Percentiles rank a stretch among this genome's conserved stretches.
Evolutionary conservation across 345 rosid genomes (phyloP).

Genomic region (Nasturtium officinale): DNA sequence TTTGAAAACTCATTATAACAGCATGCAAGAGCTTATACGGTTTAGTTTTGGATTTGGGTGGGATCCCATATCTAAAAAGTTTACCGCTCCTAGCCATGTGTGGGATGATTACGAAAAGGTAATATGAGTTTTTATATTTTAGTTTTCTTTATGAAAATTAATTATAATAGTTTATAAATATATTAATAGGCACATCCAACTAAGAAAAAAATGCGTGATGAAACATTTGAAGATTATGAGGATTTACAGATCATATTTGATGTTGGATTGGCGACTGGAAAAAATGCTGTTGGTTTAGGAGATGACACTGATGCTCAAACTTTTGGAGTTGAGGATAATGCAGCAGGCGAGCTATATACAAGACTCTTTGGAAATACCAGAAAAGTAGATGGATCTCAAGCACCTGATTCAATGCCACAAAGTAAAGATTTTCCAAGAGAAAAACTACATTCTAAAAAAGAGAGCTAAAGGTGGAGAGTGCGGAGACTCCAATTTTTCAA

Average conservation of each 20-base stretch:
- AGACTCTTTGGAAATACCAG: background rate
- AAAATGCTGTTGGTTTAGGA: background rate
- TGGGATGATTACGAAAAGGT: background rate
- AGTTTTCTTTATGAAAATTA: background rate
- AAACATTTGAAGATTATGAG: background rate
- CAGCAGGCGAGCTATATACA: background rate
- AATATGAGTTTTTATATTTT: too few relatives aligned
- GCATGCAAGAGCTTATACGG: background rate
- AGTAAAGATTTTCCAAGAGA: background rate
- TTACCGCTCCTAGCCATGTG: background rate
- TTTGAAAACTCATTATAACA: background rate
- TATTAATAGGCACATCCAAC: background rate
- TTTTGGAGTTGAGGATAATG: background rate
- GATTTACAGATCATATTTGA: background rate
- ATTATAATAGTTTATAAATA: background rate
- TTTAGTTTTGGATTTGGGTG: background rate
- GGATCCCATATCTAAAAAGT: background rate
- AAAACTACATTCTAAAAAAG: background rate
- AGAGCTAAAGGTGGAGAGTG: background rate
- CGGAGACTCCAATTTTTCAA: background rate
- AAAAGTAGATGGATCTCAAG: background rate
- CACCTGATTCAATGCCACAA: background rate
- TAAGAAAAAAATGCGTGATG: background rate
- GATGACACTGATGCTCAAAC: background rate
- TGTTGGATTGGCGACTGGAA: background rate